Evolutionary conservation across 2,329 filamentous ascomycete genomes (phyloP), one percentile per base, ranked within the genome.

Genomic region (Beauveria medogensis): DNA sequence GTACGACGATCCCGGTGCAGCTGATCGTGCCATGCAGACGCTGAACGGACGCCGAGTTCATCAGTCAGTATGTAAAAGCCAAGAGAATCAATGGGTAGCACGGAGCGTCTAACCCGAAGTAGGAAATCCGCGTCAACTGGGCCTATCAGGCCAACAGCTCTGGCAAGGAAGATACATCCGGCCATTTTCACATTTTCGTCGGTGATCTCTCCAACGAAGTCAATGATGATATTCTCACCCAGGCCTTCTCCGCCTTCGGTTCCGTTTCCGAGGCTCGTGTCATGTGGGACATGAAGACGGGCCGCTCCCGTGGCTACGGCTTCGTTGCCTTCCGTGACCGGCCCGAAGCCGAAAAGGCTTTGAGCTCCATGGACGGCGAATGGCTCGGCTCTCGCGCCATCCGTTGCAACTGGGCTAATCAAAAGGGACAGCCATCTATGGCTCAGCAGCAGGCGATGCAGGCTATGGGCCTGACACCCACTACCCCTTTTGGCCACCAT

Each of bases 281-380:
- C 65, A 99, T 99, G 94, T 99, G 94, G 94, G 94, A 99, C 75
- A 99, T 99, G 94, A 99, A 99, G 83, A 99, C 94, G 41, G 94
- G 94, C 67, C 88, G 94, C 65, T 97, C 94, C 67, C 90, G 94
- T 72, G 94, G 94, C 63, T 99, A 99, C 71, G 94, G 94, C 14
- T 99, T 99, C 72, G 93, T 97, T 67, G 94, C 94, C 55, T 99
- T 96, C 83, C 90, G 93, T 64, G 94, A 99, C 65, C 91, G 93
- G 65, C 79, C 84, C 41, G 94, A 99, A 70, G 94, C 94, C 30
- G 94, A 99, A 75, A 96, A 97, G 77, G 93, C 94, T 2, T 77
- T 99, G 70, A 96, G 89, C 77, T 92, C 92, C 64, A 99, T 99
- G 94, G 94, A 99, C 71, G 94, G 94, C 64, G 94, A 99, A 78